These are phyloP conservation scores for Marasmius fiardii DNA, from an alignment of 1,284 basidiomycete species.

Conservation along the genomic window DNA sequence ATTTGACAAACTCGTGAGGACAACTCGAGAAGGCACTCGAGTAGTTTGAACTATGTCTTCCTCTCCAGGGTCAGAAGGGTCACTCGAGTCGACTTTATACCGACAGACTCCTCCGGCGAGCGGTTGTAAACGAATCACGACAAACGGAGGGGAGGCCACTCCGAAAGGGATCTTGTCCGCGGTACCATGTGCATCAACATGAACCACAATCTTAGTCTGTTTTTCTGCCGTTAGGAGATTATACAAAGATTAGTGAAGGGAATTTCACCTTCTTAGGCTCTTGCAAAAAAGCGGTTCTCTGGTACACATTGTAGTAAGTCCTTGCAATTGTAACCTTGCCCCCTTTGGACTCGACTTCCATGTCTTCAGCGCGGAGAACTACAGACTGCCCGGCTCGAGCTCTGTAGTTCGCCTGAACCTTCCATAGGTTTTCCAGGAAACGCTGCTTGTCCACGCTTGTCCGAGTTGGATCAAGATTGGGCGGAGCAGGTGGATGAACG, in stretches of 20 bases:
- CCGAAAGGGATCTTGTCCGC: slow-evolving; percentile 78
- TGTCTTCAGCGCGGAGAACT: slow-evolving; percentile 64
- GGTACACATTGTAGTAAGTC: slow-evolving; percentile 85
- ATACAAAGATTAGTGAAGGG: slow-evolving; percentile 1
- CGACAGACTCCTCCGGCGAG: slow-evolving; percentile 80
- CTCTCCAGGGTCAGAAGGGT: slow-evolving; percentile 68
- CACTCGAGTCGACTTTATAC: slow-evolving; percentile 68
- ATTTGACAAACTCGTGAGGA: slow-evolving; percentile 71
- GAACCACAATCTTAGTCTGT: slow-evolving; percentile 85
- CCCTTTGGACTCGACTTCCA: slow-evolving; percentile 63
- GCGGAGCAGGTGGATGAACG: slow-evolving; percentile 64
- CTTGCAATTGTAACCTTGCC: slow-evolving; percentile 65
- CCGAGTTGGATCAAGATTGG: slow-evolving; percentile 60
- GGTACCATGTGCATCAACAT: slow-evolving; percentile 71
- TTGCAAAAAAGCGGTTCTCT: slow-evolving; percentile 69
- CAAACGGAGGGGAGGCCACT: slow-evolving; percentile 63
- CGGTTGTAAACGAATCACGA: slow-evolving; percentile 74
- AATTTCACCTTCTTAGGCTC: slow-evolving; percentile 69
- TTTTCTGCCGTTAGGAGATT: neutral
- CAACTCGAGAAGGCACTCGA: slow-evolving; percentile 67
- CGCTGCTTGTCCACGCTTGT: slow-evolving; percentile 69
- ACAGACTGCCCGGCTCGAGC: slow-evolving; percentile 68
- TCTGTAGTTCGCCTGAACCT: slow-evolving; percentile 75
- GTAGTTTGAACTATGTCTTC: slow-evolving; percentile 81
- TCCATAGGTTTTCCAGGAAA: slow-evolving; percentile 88